These are phyloP conservation scores for Ramularia endophylla DNA, from an alignment of 2,329 filamentous ascomycete species.

Conservation along the genomic window DNA sequence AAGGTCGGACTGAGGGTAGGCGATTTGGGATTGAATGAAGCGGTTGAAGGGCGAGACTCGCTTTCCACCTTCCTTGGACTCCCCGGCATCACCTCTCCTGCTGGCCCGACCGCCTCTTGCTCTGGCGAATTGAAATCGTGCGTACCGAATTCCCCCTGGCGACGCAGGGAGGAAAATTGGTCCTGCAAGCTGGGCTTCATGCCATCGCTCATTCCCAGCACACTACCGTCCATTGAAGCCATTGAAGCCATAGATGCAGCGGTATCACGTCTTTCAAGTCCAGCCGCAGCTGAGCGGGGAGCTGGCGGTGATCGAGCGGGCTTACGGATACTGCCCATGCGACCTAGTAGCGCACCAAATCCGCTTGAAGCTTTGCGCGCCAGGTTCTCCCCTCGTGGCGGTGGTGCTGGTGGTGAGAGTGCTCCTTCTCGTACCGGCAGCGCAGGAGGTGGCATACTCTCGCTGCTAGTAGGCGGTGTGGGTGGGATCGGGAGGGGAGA, in stretches of 20 bases:
- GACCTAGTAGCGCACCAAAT: conserved; percentile 73
- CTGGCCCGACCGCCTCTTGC: conserved; percentile 13
- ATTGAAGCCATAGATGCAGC: conserved; percentile 17
- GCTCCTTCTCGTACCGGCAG: no score
- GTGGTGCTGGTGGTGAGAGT: conserved; percentile 25
- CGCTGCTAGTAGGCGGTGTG: conserved; percentile 29
- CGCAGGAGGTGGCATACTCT: conserved; percentile 14
- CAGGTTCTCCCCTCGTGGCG: conserved; percentile 35
- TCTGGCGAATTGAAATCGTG: conserved; percentile 11
- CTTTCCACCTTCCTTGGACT: conserved; percentile 21
- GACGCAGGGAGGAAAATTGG: conserved; percentile 41
- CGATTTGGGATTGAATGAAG: conserved; percentile 41
- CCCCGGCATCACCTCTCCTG: conserved; percentile 29
- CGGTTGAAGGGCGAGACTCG: conserved; percentile 22
- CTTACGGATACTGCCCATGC: conserved; percentile 52
- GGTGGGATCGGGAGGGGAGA: conserved; percentile 46
- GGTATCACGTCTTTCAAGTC: conserved; percentile 21
- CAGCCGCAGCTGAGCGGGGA: conserved; percentile 4
- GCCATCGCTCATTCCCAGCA: conserved; percentile 24
- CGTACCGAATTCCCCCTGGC: conserved; percentile 39
- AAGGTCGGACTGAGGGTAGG: conserved; percentile 42
- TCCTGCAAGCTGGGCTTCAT: conserved; percentile 39
- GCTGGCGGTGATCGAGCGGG: conserved; percentile 49
- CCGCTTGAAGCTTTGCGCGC: conserved; percentile 73
- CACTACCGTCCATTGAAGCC: conserved; percentile 12